phyloP scores from a whole-genome alignment of 108 stramenopile genomes.

The Cyclostephanos invisitatus region DNA sequence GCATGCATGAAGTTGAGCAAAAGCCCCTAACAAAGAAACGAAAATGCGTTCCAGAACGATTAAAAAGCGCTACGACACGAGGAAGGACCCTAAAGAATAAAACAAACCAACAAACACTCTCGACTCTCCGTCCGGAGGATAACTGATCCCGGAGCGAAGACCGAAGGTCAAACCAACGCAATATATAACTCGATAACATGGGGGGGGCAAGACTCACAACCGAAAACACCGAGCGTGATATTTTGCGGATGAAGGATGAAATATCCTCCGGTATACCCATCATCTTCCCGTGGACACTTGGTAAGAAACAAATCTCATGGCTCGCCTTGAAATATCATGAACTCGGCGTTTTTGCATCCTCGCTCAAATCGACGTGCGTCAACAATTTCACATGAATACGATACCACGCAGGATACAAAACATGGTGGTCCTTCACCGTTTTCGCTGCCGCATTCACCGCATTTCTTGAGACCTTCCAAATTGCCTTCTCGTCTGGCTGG shows the following conservation, averaged over 20 bases:
- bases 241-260: neutral
- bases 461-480: conserved; percentile 43
- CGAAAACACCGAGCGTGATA: neutral
- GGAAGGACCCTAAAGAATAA: too few species aligned
- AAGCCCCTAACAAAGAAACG: too few species aligned
- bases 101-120: too few species aligned
- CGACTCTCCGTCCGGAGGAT: too few species aligned
- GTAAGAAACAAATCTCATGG: neutral
- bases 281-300: neutral
- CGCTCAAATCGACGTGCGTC: neutral
- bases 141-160: too few species aligned
- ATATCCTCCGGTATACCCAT: neutral
- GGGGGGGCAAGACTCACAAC: neutral
- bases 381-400: neutral
- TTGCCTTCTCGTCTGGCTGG: conserved; percentile 38
- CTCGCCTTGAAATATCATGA: too few species aligned
- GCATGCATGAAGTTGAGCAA: too few species aligned
- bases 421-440: conserved; percentile 47
- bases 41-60: too few species aligned
- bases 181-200: neutral
- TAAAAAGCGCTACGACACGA: too few species aligned
- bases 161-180: neutral
- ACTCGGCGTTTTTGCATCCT: too few species aligned
- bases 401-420: conserved; percentile 12
- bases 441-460: conserved; percentile 38